These are phyloP conservation scores for Dendrobium chrysotoxum DNA, from an alignment of 106 monocot species.

Conservation along the genomic window DNA sequence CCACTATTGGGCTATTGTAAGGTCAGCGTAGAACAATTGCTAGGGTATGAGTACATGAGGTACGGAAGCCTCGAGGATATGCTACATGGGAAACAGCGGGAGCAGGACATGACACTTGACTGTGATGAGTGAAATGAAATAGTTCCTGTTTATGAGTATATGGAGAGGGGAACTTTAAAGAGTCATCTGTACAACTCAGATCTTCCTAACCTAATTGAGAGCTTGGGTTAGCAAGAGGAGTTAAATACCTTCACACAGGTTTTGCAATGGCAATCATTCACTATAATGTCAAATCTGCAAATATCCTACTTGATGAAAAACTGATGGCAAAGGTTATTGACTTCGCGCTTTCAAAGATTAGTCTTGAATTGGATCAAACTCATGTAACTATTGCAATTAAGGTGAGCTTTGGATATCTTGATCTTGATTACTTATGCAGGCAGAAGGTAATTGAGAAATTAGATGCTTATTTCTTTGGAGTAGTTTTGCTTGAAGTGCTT, in stretches of 20 bases:
- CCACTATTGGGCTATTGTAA: constrained; percentile 75
- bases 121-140: constrained; percentile 69
- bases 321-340: constrained; percentile 70
- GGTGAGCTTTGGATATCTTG: constrained; percentile 73
- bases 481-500: constrained; percentile 65
- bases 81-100: constrained; percentile 28
- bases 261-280: constrained; percentile 64
- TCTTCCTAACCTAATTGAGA: constrained; percentile 51
- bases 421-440: constrained; percentile 69
- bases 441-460: constrained; percentile 71
- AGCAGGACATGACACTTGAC: constrained; percentile 10
- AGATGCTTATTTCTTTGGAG: constrained; percentile 70
- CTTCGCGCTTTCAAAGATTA: constrained; percentile 69
- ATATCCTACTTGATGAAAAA: constrained; percentile 59
- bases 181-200: constrained; percentile 63
- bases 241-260: constrained; percentile 72
- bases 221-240: constrained; percentile 60
- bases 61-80: constrained; percentile 72
- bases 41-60: constrained; percentile 73
- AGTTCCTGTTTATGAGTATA: constrained; percentile 75
- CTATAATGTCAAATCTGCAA: constrained; percentile 68
- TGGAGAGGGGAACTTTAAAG: constrained; percentile 65
- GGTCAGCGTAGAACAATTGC: constrained; percentile 70
- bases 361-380: constrained; percentile 71
- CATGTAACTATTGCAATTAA: constrained; percentile 77